Evolutionary conservation across 208 protist genomes (phyloP).

Genomic region (Novymonas esmeraldas): DNA sequence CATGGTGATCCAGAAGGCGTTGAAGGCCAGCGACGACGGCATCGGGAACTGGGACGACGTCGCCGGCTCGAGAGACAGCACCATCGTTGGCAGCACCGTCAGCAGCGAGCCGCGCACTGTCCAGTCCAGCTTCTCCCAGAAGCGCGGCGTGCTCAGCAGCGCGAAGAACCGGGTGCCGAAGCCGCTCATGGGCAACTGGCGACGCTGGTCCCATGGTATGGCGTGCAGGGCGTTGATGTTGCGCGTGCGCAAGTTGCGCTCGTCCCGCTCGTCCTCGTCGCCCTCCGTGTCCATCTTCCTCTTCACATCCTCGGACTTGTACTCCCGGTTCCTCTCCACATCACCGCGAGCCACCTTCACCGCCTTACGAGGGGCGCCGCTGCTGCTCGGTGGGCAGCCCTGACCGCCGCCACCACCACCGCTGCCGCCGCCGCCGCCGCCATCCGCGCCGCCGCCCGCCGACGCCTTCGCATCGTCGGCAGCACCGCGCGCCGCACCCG

Average conservation of each 20-base stretch:
- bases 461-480: neutral
- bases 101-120: slow-evolving; percentile 80
- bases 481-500: neutral
- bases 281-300: slow-evolving; percentile 30
- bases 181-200: slow-evolving; percentile 72
- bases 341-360: slow-evolving; percentile 6
- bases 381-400: neutral
- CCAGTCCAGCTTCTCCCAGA: slow-evolving; percentile 93
- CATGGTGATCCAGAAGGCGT: slow-evolving; percentile 91
- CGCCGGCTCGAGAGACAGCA: slow-evolving; percentile 79
- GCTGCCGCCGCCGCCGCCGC: slow-evolving; percentile 36
- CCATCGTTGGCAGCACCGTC: slow-evolving; percentile 87
- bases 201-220: slow-evolving; percentile 89
- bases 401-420: slow-evolving; percentile 27
- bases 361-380: neutral
- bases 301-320: slow-evolving; percentile 27
- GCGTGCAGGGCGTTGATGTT: slow-evolving; percentile 82
- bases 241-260: slow-evolving; percentile 58
- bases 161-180: slow-evolving; percentile 87
- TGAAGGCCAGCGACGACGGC: slow-evolving; percentile 78
- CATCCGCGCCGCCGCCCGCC: slow-evolving; percentile 24
- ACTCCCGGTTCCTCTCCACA: slow-evolving; percentile 13
- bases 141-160: slow-evolving; percentile 77
- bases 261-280: slow-evolving; percentile 78
- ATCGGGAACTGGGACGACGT: slow-evolving; percentile 73